phyloP scores from a whole-genome alignment of 371 early-diverging fungal genomes.

The Mortierella sp. region DNA sequence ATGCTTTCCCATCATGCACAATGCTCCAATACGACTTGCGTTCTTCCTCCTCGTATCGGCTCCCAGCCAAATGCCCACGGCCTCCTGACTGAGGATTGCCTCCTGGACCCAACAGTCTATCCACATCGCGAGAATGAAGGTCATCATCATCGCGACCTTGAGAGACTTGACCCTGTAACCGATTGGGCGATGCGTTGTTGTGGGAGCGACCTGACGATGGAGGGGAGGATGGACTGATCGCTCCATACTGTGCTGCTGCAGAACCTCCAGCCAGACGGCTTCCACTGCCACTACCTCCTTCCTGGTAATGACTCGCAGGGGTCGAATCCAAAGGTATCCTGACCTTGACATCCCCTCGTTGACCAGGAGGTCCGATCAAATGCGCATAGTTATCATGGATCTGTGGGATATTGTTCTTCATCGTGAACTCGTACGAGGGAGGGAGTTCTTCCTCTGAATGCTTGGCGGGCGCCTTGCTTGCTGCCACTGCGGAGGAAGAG shows the following conservation, averaged over 20 bases:
- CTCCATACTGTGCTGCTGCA: slow-evolving; percentile 3
- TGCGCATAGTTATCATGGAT: slow-evolving; percentile 52
- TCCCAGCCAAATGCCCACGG: not conserved
- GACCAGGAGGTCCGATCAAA: slow-evolving; percentile 36
- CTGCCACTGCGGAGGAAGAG: too few relatives aligned
- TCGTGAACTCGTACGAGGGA: slow-evolving; percentile 37
- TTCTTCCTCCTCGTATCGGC: slow-evolving; percentile 2
- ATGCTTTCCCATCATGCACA: slow-evolving; percentile 29
- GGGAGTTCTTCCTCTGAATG: slow-evolving; percentile 22
- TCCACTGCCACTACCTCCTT: slow-evolving; percentile 5
- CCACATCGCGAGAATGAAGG: slow-evolving; percentile 32
- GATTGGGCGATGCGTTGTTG: slow-evolving; percentile 4
- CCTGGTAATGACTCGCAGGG: slow-evolving; percentile 26
- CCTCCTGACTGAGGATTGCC: too few relatives aligned
- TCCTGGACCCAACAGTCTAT: slow-evolving; percentile 22
- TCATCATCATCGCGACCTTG: slow-evolving; percentile 34
- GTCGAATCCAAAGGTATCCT: slow-evolving; percentile 47
- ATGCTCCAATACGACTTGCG: slow-evolving; percentile 29
- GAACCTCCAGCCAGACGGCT: slow-evolving; percentile 8
- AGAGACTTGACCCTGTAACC: slow-evolving; percentile 21
- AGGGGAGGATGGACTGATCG: not conserved
- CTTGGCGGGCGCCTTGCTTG: not conserved
- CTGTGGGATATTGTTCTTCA: slow-evolving; percentile 30
- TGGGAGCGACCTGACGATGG: slow-evolving; percentile 8
- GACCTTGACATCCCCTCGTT: slow-evolving; percentile 49